These are phyloP conservation scores for Capsicum baccatum DNA, from an alignment of 257 asterid species.

Conservation along the genomic window DNA sequence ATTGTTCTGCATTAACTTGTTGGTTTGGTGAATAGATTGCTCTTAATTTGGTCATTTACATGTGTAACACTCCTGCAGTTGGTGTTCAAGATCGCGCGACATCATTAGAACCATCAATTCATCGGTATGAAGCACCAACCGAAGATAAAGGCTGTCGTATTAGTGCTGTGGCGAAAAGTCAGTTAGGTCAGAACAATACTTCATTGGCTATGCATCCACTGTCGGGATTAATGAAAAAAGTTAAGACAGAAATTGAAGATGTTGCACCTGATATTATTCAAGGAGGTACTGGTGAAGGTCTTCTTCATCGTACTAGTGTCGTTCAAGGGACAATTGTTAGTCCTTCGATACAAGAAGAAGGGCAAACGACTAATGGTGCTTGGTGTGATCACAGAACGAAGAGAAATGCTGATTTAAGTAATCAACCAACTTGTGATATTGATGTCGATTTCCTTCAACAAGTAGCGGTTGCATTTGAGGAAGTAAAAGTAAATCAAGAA, in stretches of 20 bases:
- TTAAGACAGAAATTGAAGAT: not conserved
- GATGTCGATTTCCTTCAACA: conserved; percentile 33
- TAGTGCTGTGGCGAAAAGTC: not conserved
- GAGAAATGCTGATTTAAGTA: not conserved
- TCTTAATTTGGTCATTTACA: not conserved
- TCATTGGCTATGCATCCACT: not conserved
- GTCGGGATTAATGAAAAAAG: not conserved
- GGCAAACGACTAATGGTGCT: no score
- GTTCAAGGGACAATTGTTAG: not conserved
- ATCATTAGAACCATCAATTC: not conserved
- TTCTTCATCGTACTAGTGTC: not conserved
- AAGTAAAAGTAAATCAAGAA: not conserved
- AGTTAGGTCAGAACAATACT: not conserved
- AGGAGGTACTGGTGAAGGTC: not conserved
- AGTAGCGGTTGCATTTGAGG: conserved; percentile 9
- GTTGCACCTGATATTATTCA: not conserved
- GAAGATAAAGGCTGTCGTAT: not conserved
- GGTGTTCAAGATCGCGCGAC: not conserved
- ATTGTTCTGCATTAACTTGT: not conserved
- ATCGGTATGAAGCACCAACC: not conserved
- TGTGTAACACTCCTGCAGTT: not conserved
- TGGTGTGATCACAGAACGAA: no score
- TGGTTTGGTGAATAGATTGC: not conserved
- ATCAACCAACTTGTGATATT: not conserved
- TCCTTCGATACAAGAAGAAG: not conserved